Conservation (phyloP, 257 asterid genomes). For the Scutellaria baicalensis region DNA sequence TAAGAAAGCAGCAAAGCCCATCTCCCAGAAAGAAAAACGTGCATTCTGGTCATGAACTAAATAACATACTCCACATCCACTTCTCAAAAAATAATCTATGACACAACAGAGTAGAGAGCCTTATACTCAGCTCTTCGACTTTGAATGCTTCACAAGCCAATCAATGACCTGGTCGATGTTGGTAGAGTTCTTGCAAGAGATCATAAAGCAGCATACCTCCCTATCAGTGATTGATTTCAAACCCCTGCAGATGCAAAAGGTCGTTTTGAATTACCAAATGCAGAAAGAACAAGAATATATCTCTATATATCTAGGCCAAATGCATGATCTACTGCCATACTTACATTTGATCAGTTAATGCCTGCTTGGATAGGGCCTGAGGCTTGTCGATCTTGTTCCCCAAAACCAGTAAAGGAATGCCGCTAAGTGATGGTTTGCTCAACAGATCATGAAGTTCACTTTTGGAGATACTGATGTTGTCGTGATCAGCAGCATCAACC, state of each 20-base stretch:
- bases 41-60: constrained; percentile 24
- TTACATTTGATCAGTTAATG: constrained; percentile 86
- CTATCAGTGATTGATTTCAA: constrained; percentile 72
- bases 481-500: constrained; percentile 96
- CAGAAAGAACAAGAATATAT: neutral
- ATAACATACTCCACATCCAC: constrained; percentile 18
- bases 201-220: constrained; percentile 98
- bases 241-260: constrained; percentile 49
- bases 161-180: constrained; percentile 94
- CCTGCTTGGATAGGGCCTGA: constrained; percentile 68
- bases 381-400: constrained; percentile 94
- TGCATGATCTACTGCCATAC: constrained; percentile 5
- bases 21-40: constrained; percentile 23
- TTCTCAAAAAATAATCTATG: constrained; percentile 16
- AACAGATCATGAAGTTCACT: constrained; percentile 87
- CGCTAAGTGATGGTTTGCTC: constrained; percentile 79
- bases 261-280: neutral
- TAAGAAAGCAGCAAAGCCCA: constrained; percentile 24
- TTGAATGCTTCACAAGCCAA: constrained; percentile 94
- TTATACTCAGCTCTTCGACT: constrained; percentile 64
- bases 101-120: constrained; percentile 15
- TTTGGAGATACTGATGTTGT: constrained; percentile 69
- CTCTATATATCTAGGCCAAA: neutral
- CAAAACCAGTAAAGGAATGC: constrained; percentile 84
- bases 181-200: constrained; percentile 94